Conservation (phyloP, 2,329 filamentous ascomycete species). For the Amauroascus niger region DNA sequence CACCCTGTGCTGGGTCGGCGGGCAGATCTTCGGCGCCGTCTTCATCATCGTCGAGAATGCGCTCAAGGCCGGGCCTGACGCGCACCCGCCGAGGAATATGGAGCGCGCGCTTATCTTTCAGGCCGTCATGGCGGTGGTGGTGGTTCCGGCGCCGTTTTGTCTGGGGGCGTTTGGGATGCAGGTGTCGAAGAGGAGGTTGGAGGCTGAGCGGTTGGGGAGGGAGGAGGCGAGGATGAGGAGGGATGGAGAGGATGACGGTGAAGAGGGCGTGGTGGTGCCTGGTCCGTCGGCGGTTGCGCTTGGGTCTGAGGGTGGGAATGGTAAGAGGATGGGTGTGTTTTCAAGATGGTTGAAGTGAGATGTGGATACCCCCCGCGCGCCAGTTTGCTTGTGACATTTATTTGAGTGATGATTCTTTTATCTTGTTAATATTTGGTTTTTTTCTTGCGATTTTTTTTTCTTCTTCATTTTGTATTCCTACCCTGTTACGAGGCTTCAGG, state of each 20-base stretch:
- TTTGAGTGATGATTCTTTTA: too few relatives aligned
- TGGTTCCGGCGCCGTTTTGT: conserved; percentile 57
- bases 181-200: conserved; percentile 32
- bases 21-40: conserved; percentile 72
- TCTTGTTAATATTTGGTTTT: too few relatives aligned
- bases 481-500: too few relatives aligned
- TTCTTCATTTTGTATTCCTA: too few relatives aligned
- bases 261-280: neutral
- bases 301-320: neutral
- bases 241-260: neutral
- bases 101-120: conserved; percentile 65
- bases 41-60: conserved; percentile 79
- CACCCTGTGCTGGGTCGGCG: conserved; percentile 74
- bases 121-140: conserved; percentile 57
- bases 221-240: neutral
- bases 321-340: neutral
- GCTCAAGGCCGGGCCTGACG: conserved; percentile 45
- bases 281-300: too few relatives aligned
- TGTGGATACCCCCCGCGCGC: too few relatives aligned
- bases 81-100: conserved; percentile 61
- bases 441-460: too few relatives aligned
- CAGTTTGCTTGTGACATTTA: too few relatives aligned
- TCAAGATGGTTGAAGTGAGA: neutral
- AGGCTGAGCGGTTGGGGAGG: conserved; percentile 26
- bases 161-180: conserved; percentile 59